Conservation (phyloP, 129 eudicot genomes). For the Flaveria ramosissima region DNA sequence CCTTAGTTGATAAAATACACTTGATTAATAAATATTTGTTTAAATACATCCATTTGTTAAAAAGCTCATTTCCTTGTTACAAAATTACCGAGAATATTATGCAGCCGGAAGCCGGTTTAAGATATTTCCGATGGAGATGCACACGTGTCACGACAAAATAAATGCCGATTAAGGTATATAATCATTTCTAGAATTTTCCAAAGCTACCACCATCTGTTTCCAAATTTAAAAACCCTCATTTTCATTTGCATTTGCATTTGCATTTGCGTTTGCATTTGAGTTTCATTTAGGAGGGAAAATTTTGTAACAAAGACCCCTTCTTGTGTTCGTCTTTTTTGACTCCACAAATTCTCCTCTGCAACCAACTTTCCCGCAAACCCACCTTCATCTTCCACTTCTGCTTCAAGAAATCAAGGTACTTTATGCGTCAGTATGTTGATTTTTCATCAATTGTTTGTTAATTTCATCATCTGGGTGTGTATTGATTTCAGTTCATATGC, state of each 20-base stretch:
- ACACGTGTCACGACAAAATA: slow-evolving; percentile 27
- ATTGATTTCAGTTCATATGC: background rate
- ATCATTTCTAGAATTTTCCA: slow-evolving; percentile 20
- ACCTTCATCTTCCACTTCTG: background rate
- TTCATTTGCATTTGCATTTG: slow-evolving; percentile 34
- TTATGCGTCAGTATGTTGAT: background rate
- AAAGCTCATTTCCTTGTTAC: too few species aligned
- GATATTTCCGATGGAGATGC: background rate
- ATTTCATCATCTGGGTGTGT: background rate
- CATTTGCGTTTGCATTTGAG: too few species aligned
- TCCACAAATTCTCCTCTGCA: slow-evolving; percentile 16
- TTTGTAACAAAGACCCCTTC: background rate
- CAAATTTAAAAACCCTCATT: background rate
- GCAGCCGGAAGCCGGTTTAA: slow-evolving; percentile 24
- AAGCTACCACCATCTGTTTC: background rate
- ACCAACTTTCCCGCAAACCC: slow-evolving; percentile 18
- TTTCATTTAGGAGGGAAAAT: slow-evolving; percentile 5
- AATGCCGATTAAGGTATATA: slow-evolving; percentile 34
- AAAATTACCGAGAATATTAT: background rate
- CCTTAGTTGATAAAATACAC: too few species aligned
- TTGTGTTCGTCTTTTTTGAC: slow-evolving; percentile 6
- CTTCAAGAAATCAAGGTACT: slow-evolving; percentile 28
- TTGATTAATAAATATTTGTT: too few species aligned
- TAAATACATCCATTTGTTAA: too few species aligned
- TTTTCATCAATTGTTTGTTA: background rate